Evolutionary conservation across 2,329 filamentous ascomycete species (phyloP).

Genomic region (Botryotinia convoluta): DNA sequence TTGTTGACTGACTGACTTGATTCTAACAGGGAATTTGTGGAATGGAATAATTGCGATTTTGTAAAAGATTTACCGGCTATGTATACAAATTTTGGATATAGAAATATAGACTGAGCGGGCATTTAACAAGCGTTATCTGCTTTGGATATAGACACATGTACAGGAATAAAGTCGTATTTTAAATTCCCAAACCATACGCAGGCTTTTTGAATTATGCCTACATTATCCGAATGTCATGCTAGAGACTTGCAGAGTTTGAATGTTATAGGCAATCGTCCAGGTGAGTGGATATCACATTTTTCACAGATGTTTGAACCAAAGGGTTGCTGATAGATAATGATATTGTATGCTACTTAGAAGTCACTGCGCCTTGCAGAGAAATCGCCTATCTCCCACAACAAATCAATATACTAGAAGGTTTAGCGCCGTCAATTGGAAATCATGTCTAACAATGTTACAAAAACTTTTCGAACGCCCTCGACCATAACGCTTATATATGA

Average conservation of each 20-base stretch:
- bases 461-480: no score
- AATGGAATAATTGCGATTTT: neutral
- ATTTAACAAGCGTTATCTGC: neutral
- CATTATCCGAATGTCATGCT: neutral
- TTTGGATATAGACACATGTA: neutral
- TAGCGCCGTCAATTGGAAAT: no score
- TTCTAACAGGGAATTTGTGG: neutral
- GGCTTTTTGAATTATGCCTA: neutral
- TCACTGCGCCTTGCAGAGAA: no score
- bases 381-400: no score
- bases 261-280: no score
- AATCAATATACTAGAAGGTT: no score
- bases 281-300: neutral
- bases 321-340: neutral
- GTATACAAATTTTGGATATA: neutral
- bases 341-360: no score
- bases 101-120: neutral
- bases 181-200: neutral
- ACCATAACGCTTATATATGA: no score
- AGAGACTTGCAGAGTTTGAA: neutral
- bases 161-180: neutral
- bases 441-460: no score
- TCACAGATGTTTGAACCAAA: fast-evolving
- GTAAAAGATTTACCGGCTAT: neutral
- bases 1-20: neutral